phyloP scores from a whole-genome alignment of 257 asterid genomes.

The Euphrasia confusa region DNA sequence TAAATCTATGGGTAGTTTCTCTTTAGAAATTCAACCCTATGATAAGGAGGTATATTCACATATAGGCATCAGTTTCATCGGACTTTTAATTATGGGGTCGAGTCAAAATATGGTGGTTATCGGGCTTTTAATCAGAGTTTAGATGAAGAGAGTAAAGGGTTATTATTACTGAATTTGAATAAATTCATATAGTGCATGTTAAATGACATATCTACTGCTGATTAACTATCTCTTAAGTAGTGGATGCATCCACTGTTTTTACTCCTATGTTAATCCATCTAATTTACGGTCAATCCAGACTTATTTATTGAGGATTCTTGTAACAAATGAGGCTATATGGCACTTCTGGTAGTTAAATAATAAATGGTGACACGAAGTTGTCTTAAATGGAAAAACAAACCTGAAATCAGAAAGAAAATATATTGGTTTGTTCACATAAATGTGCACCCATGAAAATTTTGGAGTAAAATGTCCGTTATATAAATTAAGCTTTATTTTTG shows the following conservation, averaged over 20 bases:
- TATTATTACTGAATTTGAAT: neutral
- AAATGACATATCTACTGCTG: neutral
- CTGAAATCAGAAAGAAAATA: neutral
- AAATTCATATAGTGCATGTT: too few relatives aligned
- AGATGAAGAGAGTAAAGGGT: neutral
- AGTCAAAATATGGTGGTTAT: too few relatives aligned
- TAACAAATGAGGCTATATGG: neutral
- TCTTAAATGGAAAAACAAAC: neutral
- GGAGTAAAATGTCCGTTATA: neutral
- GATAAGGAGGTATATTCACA: neutral
- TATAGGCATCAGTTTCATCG: too few relatives aligned
- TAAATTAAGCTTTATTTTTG: neutral
- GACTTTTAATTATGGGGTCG: too few relatives aligned
- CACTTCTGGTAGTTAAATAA: neutral
- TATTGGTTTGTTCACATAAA: neutral
- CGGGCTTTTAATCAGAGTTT: neutral
- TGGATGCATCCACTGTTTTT: neutral
- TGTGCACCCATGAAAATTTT: neutral
- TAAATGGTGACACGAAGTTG: neutral
- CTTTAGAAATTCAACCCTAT: constrained; percentile 4
- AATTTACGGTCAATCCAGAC: constrained; percentile 7
- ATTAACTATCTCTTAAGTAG: neutral
- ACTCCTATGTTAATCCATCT: neutral
- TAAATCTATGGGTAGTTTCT: constrained; percentile 5
- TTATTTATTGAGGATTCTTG: neutral